A percentile compares a stretch with the other conserved stretches of the same genome.
phyloP scores from a whole-genome alignment of 2,329 filamentous ascomycete species.

The Colletotrichum incanum region DNA sequence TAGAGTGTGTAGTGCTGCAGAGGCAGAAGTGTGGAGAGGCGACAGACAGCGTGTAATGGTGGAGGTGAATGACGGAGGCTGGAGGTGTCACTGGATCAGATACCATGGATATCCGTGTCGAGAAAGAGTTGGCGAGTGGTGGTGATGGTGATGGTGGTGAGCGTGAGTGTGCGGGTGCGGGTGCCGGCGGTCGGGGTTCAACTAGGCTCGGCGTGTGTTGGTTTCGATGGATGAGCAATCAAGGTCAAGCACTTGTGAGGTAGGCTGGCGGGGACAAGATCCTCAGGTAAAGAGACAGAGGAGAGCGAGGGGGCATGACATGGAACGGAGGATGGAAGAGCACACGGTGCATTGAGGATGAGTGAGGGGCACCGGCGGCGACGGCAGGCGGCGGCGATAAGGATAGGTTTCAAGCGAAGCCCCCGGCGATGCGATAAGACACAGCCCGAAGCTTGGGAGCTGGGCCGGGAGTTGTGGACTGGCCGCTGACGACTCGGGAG shows the following conservation, averaged over 20 bases:
- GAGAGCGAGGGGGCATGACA: not conserved
- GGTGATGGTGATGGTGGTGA: not conserved
- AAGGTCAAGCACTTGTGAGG: not conserved
- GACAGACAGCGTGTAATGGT: conserved; percentile 9
- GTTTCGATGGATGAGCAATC: not conserved
- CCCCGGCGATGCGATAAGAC: conserved; percentile 7
- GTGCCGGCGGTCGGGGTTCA: conserved; percentile 10
- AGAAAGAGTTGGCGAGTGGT: not conserved
- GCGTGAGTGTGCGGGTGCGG: not conserved
- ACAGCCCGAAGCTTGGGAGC: conserved; percentile 11
- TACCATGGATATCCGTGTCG: conserved; percentile 38
- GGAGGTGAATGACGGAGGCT: conserved; percentile 27
- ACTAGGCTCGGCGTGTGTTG: conserved; percentile 10
- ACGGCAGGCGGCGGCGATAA: conserved; percentile 10
- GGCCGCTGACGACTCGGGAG: not conserved
- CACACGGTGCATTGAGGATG: not conserved
- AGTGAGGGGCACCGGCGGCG: not conserved
- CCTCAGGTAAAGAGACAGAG: not conserved
- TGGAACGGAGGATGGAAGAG: not conserved
- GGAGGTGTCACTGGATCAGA: conserved; percentile 23
- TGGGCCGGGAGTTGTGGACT: not conserved
- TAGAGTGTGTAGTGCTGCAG: not conserved
- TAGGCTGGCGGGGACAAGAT: not conserved
- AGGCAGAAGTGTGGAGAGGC: conserved; percentile 4
- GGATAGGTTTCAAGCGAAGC: not conserved